Percentiles rank a stretch among this genome's conserved stretches.
Evolutionary conservation across 768 basidiomycete genomes (phyloP).

Genomic region (Sarcodon aspratus): DNA sequence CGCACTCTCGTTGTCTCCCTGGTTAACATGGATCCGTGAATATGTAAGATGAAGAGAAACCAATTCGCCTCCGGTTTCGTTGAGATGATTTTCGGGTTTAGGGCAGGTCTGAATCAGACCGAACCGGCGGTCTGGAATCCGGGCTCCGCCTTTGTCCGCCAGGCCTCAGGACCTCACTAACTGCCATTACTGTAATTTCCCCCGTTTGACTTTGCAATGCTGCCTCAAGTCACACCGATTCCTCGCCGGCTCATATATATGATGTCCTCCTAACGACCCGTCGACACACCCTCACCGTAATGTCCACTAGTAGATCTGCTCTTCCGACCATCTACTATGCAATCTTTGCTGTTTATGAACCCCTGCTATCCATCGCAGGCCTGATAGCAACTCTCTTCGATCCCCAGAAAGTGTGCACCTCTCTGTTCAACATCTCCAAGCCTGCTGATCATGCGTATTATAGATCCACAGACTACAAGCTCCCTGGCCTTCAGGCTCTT

Average conservation of each 20-base stretch:
- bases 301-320: constrained; percentile 32
- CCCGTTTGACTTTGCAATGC: not conserved
- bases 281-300: constrained; percentile 10
- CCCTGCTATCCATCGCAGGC: constrained; percentile 49
- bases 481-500: constrained; percentile 45
- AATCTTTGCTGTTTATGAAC: constrained; percentile 67
- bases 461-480: constrained; percentile 70
- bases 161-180: not conserved
- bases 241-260: not conserved
- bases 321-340: constrained; percentile 66
- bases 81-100: constrained; percentile 10
- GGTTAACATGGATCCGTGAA: constrained; percentile 51
- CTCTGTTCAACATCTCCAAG: not conserved
- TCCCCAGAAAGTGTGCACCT: constrained; percentile 43
- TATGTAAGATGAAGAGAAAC: constrained; percentile 34
- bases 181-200: not conserved
- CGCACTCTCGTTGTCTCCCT: constrained; percentile 38
- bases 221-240: not conserved
- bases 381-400: constrained; percentile 56
- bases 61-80: constrained; percentile 2
- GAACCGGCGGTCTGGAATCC: not conserved
- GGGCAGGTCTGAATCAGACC: constrained; percentile 7
- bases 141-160: not conserved
- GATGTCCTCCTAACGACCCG: not conserved
- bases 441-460: constrained; percentile 3